A percentile compares a stretch with the other conserved stretches of the same genome.
phyloP scores from a whole-genome alignment of 306 rosid species.

The Adenanthera pavonina region DNA sequence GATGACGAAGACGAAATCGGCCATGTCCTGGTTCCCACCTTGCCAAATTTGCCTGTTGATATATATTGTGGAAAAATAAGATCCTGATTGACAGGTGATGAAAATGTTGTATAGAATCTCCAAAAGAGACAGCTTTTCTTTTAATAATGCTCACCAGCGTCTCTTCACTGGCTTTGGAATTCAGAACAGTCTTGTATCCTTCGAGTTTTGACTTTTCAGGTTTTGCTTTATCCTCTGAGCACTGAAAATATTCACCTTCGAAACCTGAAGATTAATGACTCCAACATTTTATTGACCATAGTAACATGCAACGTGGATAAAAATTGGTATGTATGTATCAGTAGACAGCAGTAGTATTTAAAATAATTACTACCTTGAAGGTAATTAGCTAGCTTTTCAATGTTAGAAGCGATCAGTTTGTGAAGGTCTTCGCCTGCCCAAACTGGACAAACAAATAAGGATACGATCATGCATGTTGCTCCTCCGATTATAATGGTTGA shows the following conservation, averaged over 20 bases:
- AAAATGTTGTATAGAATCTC: slow-evolving; percentile 6
- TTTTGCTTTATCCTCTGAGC: slow-evolving; percentile 45
- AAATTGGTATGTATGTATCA: too few relatives aligned
- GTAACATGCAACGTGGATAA: not conserved
- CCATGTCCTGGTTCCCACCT: slow-evolving; percentile 98
- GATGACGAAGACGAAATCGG: slow-evolving; percentile 68
- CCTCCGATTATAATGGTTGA: slow-evolving; percentile 71
- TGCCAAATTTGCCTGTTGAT: slow-evolving; percentile 76
- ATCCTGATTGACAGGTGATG: not conserved
- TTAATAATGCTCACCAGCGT: slow-evolving; percentile 51
- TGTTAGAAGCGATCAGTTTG: slow-evolving; percentile 66
- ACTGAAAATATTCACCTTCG: slow-evolving; percentile 64
- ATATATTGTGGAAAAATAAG: not conserved
- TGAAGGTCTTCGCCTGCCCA: slow-evolving; percentile 98
- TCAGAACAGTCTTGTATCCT: slow-evolving; percentile 74
- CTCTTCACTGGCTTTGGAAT: slow-evolving; percentile 73
- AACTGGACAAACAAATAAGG: slow-evolving; percentile 70
- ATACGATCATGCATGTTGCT: slow-evolving; percentile 66
- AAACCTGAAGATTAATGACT: slow-evolving; percentile 52
- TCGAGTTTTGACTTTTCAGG: slow-evolving; percentile 53
- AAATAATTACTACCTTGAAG: slow-evolving; percentile 57
- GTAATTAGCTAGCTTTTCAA: slow-evolving; percentile 74
- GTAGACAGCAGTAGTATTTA: too few relatives aligned
- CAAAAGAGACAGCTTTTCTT: not conserved
- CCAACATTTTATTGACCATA: not conserved